Evolutionary conservation across 768 basidiomycete genomes (phyloP).

Genomic region (Boletus rubescentipes): DNA sequence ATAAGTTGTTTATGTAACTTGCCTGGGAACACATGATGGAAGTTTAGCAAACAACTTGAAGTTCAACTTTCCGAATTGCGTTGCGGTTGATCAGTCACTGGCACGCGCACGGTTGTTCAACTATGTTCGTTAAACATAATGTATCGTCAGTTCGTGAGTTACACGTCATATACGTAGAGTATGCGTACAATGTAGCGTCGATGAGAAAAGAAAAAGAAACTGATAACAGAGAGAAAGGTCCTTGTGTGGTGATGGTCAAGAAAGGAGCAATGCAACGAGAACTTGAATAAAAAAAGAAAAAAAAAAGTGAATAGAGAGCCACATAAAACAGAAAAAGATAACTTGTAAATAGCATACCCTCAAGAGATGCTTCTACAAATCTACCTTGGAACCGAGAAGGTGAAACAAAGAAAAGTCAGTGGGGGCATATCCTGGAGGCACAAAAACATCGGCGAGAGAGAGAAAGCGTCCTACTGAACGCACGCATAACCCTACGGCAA

Average conservation of each 20-base stretch:
- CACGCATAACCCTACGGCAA: neutral
- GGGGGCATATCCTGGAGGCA: too few species aligned
- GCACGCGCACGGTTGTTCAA: too few species aligned
- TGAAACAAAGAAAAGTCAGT: neutral
- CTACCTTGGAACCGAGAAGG: neutral
- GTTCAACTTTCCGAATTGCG: too few species aligned
- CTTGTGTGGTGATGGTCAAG: slow-evolving; percentile 12
- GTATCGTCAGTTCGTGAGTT: slow-evolving; percentile 22
- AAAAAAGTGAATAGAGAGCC: neutral
- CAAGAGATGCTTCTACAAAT: slow-evolving; percentile 14
- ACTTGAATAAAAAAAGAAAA: neutral
- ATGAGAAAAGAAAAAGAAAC: neutral
- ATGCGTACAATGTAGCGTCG: slow-evolving; percentile 11
- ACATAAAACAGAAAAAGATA: neutral
- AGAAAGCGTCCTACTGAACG: neutral
- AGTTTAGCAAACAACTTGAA: too few species aligned
- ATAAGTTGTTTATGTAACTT: too few species aligned
- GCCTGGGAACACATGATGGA: too few species aligned
- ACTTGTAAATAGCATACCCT: slow-evolving; percentile 1
- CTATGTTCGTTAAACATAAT: slow-evolving; percentile 14
- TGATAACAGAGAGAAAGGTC: slow-evolving; percentile 1
- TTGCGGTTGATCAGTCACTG: too few species aligned
- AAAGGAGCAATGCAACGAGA: slow-evolving; percentile 1
- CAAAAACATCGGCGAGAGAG: too few species aligned
- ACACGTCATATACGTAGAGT: slow-evolving; percentile 22